Conservation (phyloP, 805 yeast species). For the Wickerhamomyces bisporus region DNA sequence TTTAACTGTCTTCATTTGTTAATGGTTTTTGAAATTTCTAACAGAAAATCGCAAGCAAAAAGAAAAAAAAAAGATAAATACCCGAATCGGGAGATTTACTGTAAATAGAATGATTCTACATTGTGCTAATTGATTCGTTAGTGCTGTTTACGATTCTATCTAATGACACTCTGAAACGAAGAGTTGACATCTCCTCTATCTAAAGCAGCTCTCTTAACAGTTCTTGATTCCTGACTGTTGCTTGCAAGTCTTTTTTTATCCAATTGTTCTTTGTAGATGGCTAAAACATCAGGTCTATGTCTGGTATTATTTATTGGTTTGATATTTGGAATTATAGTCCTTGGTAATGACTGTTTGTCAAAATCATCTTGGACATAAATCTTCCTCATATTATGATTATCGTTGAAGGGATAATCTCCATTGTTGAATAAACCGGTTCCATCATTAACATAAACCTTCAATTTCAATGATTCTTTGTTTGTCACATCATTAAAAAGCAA, state of each 20-base stretch:
- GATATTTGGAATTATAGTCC: not conserved
- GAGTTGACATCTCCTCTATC: constrained; percentile 24
- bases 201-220: constrained; percentile 24
- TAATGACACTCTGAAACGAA: constrained; percentile 20
- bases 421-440: constrained; percentile 59
- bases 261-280: not conserved
- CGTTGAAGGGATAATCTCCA: constrained; percentile 26
- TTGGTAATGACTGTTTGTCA: constrained; percentile 12
- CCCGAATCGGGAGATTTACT: no score
- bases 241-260: constrained; percentile 4
- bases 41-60: no score
- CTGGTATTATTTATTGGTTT: not conserved
- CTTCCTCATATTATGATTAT: constrained; percentile 1
- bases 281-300: not conserved
- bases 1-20: no score
- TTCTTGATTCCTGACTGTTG: constrained; percentile 7
- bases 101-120: no score
- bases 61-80: no score
- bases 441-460: constrained; percentile 48
- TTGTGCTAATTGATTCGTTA: no score
- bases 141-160: not conserved
- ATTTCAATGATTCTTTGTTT: constrained; percentile 48
- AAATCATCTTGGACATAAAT: constrained; percentile 9
- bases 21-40: no score
- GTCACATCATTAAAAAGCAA: constrained; percentile 60